Conservation (phyloP, 176 grass and related monocot species). For the Secale cereale region DNA sequence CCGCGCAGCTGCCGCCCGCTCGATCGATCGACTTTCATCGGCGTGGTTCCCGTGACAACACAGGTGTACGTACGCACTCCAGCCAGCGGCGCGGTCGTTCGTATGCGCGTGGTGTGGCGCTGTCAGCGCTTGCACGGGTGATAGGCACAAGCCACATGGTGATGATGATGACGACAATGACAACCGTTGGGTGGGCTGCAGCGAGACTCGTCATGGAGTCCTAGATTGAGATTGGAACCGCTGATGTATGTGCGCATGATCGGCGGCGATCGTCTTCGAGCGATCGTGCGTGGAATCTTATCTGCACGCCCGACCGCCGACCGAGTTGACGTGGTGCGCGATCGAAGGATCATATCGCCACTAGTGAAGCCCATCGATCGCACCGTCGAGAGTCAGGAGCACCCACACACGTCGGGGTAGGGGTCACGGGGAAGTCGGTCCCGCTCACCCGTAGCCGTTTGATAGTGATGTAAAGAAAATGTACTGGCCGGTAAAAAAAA, state of each 20-base stretch:
- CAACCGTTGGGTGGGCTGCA: neutral
- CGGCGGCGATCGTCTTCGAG: neutral
- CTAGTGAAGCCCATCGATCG: neutral
- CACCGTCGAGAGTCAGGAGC: neutral
- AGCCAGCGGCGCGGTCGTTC: neutral
- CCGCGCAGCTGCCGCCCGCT: neutral
- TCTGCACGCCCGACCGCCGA: neutral
- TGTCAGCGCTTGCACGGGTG: neutral
- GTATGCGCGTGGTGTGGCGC: neutral
- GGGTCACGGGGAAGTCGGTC: neutral
- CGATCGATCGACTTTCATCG: neutral
- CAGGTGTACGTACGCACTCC: neutral
- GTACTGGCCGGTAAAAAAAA: no score
- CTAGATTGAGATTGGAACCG: neutral
- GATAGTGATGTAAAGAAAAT: no score
- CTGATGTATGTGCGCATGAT: neutral
- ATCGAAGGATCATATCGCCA: neutral
- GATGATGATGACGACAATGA: neutral
- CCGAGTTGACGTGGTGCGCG: neutral
- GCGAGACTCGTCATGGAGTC: neutral
- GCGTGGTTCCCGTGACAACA: neutral
- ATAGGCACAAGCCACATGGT: neutral
- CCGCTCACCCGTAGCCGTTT: neutral
- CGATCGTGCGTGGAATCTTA: neutral
- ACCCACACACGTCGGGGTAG: neutral